Conservation (phyloP, 192 early-diverging fungal genomes). For the Diversispora epigaea region DNA sequence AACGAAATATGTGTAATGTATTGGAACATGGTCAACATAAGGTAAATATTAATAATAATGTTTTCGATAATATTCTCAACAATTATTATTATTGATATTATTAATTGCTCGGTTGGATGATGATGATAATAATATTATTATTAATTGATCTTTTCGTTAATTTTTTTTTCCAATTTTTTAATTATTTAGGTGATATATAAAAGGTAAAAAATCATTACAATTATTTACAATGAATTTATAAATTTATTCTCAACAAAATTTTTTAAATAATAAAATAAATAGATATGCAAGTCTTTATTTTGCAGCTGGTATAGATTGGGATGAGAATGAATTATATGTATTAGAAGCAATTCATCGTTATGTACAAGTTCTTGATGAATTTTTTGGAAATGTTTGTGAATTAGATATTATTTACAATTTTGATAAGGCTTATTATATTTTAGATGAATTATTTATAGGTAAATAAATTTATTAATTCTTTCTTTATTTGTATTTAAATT, state of each 20-base stretch:
- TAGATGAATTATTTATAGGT: conserved; percentile 47
- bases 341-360: conserved; percentile 55
- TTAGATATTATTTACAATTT: conserved; percentile 58
- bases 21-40: conserved; percentile 51
- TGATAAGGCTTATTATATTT: conserved; percentile 50
- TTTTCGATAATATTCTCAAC: background rate
- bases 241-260: background rate
- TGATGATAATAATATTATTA: too few relatives aligned
- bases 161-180: background rate
- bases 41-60: conserved; percentile 13
- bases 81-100: background rate
- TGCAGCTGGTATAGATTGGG: conserved; percentile 50
- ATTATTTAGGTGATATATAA: conserved; percentile 49
- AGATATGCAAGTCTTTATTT: conserved; percentile 57
- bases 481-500: background rate
- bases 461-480: background rate
- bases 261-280: background rate
- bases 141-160: background rate
- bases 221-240: conserved; percentile 9
- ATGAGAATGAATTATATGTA: conserved; percentile 53
- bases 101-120: too few relatives aligned
- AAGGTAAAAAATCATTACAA: conserved; percentile 37
- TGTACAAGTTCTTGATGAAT: conserved; percentile 54
- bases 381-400: conserved; percentile 59
- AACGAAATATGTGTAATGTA: conserved; percentile 54